Evolutionary conservation across 352 stramenopile genomes (phyloP), one percentile per base, ranked within the genome.

Genomic region (Phytophthora hibernalis): DNA sequence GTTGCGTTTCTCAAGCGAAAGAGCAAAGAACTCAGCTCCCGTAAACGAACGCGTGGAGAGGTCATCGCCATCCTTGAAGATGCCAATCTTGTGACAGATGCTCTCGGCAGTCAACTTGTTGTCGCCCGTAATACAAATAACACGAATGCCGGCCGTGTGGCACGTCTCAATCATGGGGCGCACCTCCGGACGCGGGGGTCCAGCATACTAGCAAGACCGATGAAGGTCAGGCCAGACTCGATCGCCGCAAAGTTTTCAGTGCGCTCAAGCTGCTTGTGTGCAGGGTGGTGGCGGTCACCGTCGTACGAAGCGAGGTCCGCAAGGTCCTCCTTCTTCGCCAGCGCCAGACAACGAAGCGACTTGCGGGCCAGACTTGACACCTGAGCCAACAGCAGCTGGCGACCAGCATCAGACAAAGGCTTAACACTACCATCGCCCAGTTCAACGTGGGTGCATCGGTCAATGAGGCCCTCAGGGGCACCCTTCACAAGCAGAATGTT

Each of bases 111-210:
- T 99, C 51, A 99, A 85, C 73, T 97, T 97, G 72, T 97, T 98
- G 89, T 99, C 98, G 48, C 98, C 98, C 10, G 98, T 99, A 66
- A 99, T 99, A 76, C 99, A 98, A 49, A 99, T 98, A 12, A 99
- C 97, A 38, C 97, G 89, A 61, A 99, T 98, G 35, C 98, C 98
- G 3, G 97, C 98, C 18, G 89, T 88, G 57, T 97, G 85, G 80
- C 97, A 99, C 65, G 85, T 86, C 50, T 91, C 78, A 71, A 99
- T 99, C 74, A 97, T 98, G 1, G 95, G 83, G 5, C 86, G 92
- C 18, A 99, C 98, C 73, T 99, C 97, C 30, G 96, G 95, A 30
- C 98, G 91, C 6, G 98, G 97, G 98, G 98, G 77, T 99, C 98
- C 48, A 99, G 93, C 79, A 99, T 99, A 40, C 95, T 98, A n/a